Percentiles rank a stretch among this genome's conserved stretches.
Conservation (phyloP, 225 moss, liverwort and hornwort genomes). For the Anthoceros angustus region DNA sequence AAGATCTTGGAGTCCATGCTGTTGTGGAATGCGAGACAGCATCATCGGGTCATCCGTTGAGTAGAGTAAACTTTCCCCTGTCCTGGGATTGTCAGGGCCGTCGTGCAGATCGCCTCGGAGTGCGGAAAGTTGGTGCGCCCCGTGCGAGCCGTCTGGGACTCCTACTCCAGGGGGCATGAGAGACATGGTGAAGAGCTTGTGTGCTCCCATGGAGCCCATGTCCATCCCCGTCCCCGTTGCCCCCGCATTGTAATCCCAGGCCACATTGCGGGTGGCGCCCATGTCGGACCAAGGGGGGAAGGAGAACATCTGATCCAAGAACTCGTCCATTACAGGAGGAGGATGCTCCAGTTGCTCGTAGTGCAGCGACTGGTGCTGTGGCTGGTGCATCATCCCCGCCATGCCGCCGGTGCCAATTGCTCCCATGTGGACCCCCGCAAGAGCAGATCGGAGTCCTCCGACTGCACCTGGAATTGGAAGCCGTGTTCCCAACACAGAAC, state of each 20-base stretch:
- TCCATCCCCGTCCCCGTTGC: not conserved
- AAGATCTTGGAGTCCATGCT: not conserved
- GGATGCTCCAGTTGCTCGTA: not conserved
- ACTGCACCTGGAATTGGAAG: not conserved
- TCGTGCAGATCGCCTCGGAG: not conserved
- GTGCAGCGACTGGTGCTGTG: not conserved
- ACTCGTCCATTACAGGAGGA: constrained; percentile 1
- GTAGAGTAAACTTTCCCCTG: constrained; percentile 4
- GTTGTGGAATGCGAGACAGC: not conserved
- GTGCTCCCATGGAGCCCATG: not conserved
- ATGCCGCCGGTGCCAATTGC: not conserved
- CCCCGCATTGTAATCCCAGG: not conserved
- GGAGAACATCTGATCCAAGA: not conserved
- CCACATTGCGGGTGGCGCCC: not conserved
- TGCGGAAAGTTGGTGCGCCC: not conserved
- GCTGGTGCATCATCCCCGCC: constrained; percentile 1
- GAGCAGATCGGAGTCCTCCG: not conserved
- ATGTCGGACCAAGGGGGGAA: not conserved
- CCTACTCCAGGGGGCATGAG: not conserved
- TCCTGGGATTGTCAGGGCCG: not conserved
- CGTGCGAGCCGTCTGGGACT: not conserved
- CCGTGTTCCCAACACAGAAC: not conserved
- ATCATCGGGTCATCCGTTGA: constrained; percentile 3
- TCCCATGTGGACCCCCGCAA: not conserved
- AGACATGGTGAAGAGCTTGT: not conserved